Conservation (phyloP, 1,139 yeast species). For the Geotrichum candidum region DNA sequence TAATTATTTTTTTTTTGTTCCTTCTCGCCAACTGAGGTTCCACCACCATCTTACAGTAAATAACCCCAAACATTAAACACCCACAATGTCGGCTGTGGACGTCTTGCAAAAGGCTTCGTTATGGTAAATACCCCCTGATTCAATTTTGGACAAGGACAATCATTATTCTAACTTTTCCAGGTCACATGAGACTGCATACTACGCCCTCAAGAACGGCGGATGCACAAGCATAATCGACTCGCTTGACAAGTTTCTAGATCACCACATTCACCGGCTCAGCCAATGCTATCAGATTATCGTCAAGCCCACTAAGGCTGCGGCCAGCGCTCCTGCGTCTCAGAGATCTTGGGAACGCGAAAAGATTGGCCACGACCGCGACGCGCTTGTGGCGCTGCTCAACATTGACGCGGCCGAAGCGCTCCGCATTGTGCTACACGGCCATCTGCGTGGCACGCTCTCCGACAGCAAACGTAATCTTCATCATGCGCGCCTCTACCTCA, state of each 20-base stretch:
- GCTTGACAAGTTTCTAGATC: constrained; percentile 22
- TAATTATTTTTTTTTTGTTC: background rate
- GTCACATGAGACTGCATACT: constrained; percentile 31
- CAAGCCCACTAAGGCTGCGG: constrained; percentile 9
- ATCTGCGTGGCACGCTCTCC: constrained; percentile 22
- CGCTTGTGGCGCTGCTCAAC: constrained; percentile 22
- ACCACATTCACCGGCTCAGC: constrained; percentile 20
- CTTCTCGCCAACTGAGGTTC: background rate
- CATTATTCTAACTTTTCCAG: constrained; percentile 11
- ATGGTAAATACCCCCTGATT: constrained; percentile 15
- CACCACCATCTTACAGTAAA: background rate
- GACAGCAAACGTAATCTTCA: constrained; percentile 20
- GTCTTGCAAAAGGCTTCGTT: constrained; percentile 14
- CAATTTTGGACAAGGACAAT: background rate
- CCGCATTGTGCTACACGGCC: constrained; percentile 24
- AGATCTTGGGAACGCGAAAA: constrained; percentile 22
- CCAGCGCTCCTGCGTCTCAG: constrained; percentile 17
- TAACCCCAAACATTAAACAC: background rate
- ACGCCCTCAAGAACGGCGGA: constrained; percentile 20
- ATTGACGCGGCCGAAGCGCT: constrained; percentile 25
- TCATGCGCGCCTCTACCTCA: constrained; percentile 23
- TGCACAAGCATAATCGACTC: constrained; percentile 22
- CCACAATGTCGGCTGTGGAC: constrained; percentile 3
- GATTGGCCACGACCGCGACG: constrained; percentile 20
- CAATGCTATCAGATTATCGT: constrained; percentile 23